Percentiles rank a stretch among this genome's conserved stretches.
Conservation (phyloP, 176 grass and related monocot genomes). For the Raddia guianensis region DNA sequence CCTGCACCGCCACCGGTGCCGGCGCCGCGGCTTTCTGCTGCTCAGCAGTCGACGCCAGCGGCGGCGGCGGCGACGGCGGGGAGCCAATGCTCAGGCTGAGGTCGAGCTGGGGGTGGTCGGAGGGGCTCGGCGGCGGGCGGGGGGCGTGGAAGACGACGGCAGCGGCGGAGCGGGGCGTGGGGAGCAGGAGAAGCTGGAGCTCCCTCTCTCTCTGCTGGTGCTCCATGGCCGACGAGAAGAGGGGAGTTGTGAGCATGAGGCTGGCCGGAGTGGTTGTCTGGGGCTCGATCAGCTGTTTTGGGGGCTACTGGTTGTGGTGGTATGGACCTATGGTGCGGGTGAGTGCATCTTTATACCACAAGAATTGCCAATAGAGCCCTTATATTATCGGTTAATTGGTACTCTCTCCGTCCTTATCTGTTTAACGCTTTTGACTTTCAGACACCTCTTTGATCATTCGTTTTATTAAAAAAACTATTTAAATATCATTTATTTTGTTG, state of each 20-base stretch:
- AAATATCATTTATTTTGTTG: too few relatives aligned
- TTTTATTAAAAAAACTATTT: too few relatives aligned
- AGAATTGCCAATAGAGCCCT: background rate
- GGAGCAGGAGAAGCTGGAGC: constrained; percentile 56
- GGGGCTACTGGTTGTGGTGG: too few relatives aligned
- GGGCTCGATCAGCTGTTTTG: background rate
- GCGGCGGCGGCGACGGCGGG: background rate
- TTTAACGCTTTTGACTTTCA: too few relatives aligned
- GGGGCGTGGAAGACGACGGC: background rate
- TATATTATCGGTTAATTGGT: background rate
- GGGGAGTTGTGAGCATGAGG: constrained; percentile 31
- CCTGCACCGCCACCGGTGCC: background rate
- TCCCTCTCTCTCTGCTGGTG: constrained; percentile 44
- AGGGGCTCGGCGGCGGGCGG: background rate
- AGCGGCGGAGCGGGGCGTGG: constrained; percentile 12
- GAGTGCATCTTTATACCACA: constrained; percentile 24
- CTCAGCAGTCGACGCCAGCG: background rate
- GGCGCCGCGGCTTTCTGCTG: constrained; percentile 17
- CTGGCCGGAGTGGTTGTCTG: background rate
- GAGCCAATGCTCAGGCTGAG: constrained; percentile 61
- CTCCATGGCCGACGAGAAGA: constrained; percentile 59
- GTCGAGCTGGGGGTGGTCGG: constrained; percentile 51
- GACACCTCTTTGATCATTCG: too few relatives aligned
- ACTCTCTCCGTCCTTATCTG: too few relatives aligned
- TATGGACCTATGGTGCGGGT: background rate